phyloP scores from a whole-genome alignment of 2,329 filamentous ascomycete species.

The Fusarium sp. region DNA sequence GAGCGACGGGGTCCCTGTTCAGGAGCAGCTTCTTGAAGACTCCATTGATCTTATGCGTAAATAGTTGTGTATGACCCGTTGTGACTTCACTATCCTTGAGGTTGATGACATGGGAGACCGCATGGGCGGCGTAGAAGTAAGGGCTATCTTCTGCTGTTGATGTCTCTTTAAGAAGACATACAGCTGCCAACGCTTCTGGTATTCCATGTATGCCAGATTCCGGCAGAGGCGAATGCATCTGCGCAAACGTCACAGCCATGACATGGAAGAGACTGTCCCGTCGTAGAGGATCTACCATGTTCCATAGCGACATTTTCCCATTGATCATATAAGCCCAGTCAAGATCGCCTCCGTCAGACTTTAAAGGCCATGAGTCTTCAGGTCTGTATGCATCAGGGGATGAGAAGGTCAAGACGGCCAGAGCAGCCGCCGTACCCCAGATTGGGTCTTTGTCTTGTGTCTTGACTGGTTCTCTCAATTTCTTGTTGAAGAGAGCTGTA shows the following conservation, averaged over 20 bases:
- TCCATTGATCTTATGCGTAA: slow-evolving; percentile 49
- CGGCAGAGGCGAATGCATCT: slow-evolving; percentile 51
- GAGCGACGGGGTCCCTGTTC: slow-evolving; percentile 51
- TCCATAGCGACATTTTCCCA: slow-evolving; percentile 53
- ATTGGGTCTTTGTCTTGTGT: slow-evolving; percentile 55
- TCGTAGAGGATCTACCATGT: slow-evolving; percentile 49
- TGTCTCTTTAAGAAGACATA: slow-evolving; percentile 42
- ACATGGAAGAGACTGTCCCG: slow-evolving; percentile 50
- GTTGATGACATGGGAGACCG: slow-evolving; percentile 46
- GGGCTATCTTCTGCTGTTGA: slow-evolving; percentile 51
- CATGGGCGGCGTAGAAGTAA: slow-evolving; percentile 54
- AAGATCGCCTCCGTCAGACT: slow-evolving; percentile 39
- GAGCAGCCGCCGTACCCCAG: slow-evolving; percentile 58
- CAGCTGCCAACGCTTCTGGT: slow-evolving; percentile 33
- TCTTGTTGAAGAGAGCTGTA: slow-evolving; percentile 53
- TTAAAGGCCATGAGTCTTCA: slow-evolving; percentile 51
- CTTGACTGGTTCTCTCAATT: slow-evolving; percentile 49
- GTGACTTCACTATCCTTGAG: slow-evolving; percentile 47
- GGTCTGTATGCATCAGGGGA: slow-evolving; percentile 50
- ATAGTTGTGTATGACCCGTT: slow-evolving; percentile 48
- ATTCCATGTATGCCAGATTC: slow-evolving; percentile 42
- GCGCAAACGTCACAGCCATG: slow-evolving; percentile 49
- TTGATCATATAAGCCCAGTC: slow-evolving; percentile 51
- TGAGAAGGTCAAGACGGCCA: slow-evolving; percentile 55
- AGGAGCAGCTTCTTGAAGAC: slow-evolving; percentile 48